These are phyloP conservation scores for Bolboschoenus planiculmis DNA, from an alignment of 176 grass and related monocot species.

Conservation along the genomic window DNA sequence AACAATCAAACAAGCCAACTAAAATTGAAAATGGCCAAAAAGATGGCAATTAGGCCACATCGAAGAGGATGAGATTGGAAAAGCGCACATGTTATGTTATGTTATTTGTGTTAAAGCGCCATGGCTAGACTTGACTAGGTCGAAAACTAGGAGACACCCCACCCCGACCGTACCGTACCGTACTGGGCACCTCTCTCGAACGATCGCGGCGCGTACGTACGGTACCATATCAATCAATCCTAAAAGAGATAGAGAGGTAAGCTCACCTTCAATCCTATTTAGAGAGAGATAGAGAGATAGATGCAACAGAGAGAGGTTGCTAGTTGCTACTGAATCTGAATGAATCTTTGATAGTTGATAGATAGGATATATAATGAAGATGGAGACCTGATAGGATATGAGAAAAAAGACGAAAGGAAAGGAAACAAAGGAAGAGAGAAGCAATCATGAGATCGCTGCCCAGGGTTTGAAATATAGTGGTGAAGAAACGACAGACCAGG, in stretches of 20 bases:
- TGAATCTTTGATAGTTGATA: background rate
- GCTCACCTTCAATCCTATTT: too few relatives aligned
- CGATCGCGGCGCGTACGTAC: too few relatives aligned
- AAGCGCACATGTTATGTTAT: background rate
- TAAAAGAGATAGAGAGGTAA: background rate
- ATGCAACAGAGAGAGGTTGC: background rate
- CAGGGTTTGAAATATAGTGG: constrained; percentile 17
- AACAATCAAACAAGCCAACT: background rate
- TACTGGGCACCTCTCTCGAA: background rate
- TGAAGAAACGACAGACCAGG: constrained; percentile 2
- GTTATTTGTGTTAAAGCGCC: background rate
- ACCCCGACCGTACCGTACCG: background rate
- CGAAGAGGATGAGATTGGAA: background rate
- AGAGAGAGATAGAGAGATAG: background rate
- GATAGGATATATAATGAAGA: background rate
- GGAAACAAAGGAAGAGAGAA: constrained; percentile 19
- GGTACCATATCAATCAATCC: constrained; percentile 7
- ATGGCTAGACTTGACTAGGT: background rate
- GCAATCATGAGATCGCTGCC: constrained; percentile 18
- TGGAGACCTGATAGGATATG: background rate
- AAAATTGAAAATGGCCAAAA: background rate
- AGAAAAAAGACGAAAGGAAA: background rate
- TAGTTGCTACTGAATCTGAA: background rate
- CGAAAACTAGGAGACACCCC: background rate
- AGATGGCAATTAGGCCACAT: background rate